Evolutionary conservation across 495 filamentous ascomycete genomes (phyloP).

Genomic region (Aspergillus kassunensis): DNA sequence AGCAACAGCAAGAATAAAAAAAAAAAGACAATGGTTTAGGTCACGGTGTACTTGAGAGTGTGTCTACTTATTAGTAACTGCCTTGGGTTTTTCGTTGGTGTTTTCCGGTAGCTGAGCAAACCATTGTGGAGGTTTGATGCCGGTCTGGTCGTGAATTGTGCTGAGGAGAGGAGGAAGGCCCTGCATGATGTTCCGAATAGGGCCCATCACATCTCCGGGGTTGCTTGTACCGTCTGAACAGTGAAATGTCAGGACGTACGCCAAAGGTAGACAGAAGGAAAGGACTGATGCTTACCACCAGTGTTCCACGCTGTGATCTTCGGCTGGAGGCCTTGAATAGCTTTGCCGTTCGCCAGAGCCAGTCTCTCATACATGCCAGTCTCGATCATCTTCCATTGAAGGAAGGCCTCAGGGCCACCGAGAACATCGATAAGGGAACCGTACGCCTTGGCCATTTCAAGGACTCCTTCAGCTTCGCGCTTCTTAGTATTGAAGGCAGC

Average conservation of each 20-base stretch:
- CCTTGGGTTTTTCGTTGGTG: background rate
- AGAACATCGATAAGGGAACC: constrained; percentile 62
- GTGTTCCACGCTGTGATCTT: constrained; percentile 92
- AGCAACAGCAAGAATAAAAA: too few relatives aligned
- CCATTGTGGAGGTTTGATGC: constrained; percentile 71
- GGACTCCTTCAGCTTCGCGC: constrained; percentile 69
- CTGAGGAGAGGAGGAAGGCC: constrained; percentile 71
- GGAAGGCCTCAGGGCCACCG: constrained; percentile 67
- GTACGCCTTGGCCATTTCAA: constrained; percentile 74
- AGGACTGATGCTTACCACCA: constrained; percentile 35
- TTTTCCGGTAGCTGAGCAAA: constrained; percentile 44
- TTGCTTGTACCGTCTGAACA: constrained; percentile 24
- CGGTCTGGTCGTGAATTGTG: constrained; percentile 82
- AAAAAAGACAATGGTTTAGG: too few relatives aligned
- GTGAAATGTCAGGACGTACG: background rate
- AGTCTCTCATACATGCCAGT: constrained; percentile 36
- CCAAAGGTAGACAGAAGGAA: constrained; percentile 16
- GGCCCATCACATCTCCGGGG: constrained; percentile 39
- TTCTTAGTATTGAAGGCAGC: constrained; percentile 57
- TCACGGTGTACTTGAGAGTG: background rate
- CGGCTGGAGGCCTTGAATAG: constrained; percentile 71
- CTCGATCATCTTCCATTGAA: constrained; percentile 65
- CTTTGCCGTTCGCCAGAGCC: constrained; percentile 48
- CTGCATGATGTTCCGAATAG: constrained; percentile 64
- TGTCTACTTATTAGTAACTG: background rate